Base-by-base conservation (phyloP, 164 flowering plant genomes). In the Cinnamomum chago region DNA sequence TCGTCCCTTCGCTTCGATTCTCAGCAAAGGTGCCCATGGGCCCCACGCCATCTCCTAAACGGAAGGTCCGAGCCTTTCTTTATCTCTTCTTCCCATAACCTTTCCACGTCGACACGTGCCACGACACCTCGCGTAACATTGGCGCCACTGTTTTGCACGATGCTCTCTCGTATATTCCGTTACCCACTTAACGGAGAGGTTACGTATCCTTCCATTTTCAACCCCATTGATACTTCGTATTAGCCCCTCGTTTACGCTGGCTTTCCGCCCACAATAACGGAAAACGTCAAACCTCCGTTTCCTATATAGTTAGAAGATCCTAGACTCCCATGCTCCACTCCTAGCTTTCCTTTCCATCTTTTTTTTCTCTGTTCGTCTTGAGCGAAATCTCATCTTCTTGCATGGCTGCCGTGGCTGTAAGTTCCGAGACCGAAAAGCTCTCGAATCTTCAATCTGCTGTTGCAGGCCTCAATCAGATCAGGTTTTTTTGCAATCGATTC, bases 401-500 rank as follows among this genome's bases (percentile, higher is more conserved):
- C 79, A 89, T 88, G 91, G 83, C 90, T 51, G 79, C 85, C 28
- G 71, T 85, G 2, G 67, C 84, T 62, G 30, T 33, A 9, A n/a
- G 27, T 67, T 47, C 88, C 30, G 89, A 84, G 23, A 40, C 90
- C 25, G 89, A 89, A 79, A 93, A 88, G 85, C 73, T 95, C 77
- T 15, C 84, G 14, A 75, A 85, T 27, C 97, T 95, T 65, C 77
- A 77, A 67, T 80, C 97, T 24, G 83, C 92, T 7, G 91, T 88
- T 69, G 78, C 95, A 35, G 84, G 86, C 24, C 96, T 95, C 75
- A 64, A 67, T 72, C 90, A 92, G 77, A 93, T 95, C 90, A 95
- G 99, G 99, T 87, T 24, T 28, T 10, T 2, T 62, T 10, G n/a
- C 33, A 20, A 18, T 68, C 52, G 12, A 11, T 22, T 20, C 67